Conservation (phyloP, 2,329 filamentous ascomycete species). For the Penicillium sp. region DNA sequence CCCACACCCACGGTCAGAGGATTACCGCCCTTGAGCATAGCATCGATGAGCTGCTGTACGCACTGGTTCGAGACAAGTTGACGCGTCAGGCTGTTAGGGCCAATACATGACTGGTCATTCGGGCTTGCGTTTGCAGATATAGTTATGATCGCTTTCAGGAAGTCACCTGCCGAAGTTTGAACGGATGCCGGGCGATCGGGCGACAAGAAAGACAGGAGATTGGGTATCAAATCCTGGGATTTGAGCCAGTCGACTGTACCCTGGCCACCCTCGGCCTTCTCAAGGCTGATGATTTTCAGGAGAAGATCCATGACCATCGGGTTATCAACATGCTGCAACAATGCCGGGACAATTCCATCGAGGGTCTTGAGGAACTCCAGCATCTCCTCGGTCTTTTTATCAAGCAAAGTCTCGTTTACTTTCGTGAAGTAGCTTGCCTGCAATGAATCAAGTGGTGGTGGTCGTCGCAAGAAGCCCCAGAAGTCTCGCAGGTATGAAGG, state of each 20-base stretch:
- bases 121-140: slow-evolving; percentile 98
- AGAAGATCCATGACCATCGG: slow-evolving; percentile 98
- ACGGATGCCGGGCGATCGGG: slow-evolving; percentile 83
- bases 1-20: slow-evolving; percentile 93
- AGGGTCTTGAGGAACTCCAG: slow-evolving; percentile 81
- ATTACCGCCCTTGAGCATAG: slow-evolving; percentile 93
- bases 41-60: slow-evolving; percentile 76
- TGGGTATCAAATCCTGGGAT: slow-evolving; percentile 81
- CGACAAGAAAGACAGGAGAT: slow-evolving; percentile 79
- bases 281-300: slow-evolving; percentile 93
- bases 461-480: slow-evolving; percentile 82
- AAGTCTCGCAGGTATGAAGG: slow-evolving; percentile 74
- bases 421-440: slow-evolving; percentile 99
- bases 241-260: slow-evolving; percentile 98
- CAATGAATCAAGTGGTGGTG: slow-evolving; percentile 83
- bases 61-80: slow-evolving; percentile 87
- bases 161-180: slow-evolving; percentile 94
- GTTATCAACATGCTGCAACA: slow-evolving; percentile 91
- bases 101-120: slow-evolving; percentile 98
- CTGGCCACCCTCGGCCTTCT: slow-evolving; percentile 85
- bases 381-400: slow-evolving; percentile 98
- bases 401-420: slow-evolving; percentile 94
- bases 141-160: slow-evolving; percentile 97
- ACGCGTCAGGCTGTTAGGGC: slow-evolving; percentile 91
- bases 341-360: slow-evolving; percentile 74